Evolutionary conservation across 495 filamentous ascomycete species (phyloP).

Genomic region (Tetracladium marchalianum): DNA sequence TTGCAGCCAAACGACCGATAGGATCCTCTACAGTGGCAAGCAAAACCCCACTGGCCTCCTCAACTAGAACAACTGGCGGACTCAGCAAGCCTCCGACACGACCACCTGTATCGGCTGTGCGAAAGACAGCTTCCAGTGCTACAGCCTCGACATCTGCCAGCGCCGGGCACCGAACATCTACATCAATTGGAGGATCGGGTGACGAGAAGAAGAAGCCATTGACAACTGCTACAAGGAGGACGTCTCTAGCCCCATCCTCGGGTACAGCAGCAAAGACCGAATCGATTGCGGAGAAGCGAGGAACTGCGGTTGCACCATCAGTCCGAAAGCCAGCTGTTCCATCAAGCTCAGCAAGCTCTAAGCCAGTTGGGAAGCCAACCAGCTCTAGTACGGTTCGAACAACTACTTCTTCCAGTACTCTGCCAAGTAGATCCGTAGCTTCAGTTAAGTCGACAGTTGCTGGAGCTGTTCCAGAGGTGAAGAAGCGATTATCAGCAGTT

Average conservation of each 20-base stretch:
- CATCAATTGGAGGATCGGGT: slow-evolving; percentile 17
- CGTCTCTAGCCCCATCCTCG: slow-evolving; percentile 19
- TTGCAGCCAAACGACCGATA: slow-evolving; percentile 10
- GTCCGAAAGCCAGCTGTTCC: slow-evolving; percentile 21
- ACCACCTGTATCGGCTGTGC: slow-evolving; percentile 11
- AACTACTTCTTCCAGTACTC: slow-evolving; percentile 20
- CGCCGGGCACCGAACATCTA: slow-evolving; percentile 12
- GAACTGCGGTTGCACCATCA: slow-evolving; percentile 1
- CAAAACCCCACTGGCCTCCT: slow-evolving; percentile 14
- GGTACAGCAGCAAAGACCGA: slow-evolving; percentile 21
- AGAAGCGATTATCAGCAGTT: slow-evolving; percentile 37
- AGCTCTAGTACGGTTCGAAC: slow-evolving; percentile 24
- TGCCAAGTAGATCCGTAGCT: slow-evolving; percentile 22
- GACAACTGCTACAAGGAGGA: slow-evolving; percentile 16
- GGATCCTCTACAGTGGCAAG: slow-evolving; percentile 7
- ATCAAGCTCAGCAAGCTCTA: slow-evolving; percentile 31
- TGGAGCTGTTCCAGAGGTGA: slow-evolving; percentile 31
- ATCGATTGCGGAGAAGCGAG: slow-evolving; percentile 25
- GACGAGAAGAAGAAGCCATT: slow-evolving; percentile 21
- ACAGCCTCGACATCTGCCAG: slow-evolving; percentile 18
- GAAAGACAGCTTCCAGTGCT: slow-evolving; percentile 17
- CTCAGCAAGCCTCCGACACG: slow-evolving; percentile 21
- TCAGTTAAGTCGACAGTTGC: slow-evolving; percentile 24
- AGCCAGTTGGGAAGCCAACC: slow-evolving; percentile 23
- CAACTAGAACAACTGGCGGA: slow-evolving; percentile 17